These are phyloP conservation scores for Myriosclerotinia duriaeana DNA, from an alignment of 2,329 filamentous ascomycete species.

Conservation along the genomic window DNA sequence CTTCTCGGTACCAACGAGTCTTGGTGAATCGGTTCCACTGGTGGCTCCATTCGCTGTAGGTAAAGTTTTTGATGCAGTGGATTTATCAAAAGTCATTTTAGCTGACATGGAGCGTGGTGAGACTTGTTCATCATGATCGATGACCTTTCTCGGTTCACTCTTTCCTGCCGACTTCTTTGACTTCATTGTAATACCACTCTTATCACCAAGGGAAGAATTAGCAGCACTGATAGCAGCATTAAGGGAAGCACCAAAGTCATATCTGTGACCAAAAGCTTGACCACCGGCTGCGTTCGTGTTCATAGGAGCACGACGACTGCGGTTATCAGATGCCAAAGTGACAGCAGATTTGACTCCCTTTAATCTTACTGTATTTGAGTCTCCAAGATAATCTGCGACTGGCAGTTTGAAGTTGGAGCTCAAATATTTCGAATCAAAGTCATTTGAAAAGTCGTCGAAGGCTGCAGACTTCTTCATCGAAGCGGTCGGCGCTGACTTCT, in stretches of 20 bases:
- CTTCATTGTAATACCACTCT: slow-evolving; percentile 54
- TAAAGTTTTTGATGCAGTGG: slow-evolving; percentile 34
- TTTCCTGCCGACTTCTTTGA: slow-evolving; percentile 28
- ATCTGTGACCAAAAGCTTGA: slow-evolving; percentile 85
- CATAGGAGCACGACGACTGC: slow-evolving; percentile 43
- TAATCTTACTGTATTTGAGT: slow-evolving; percentile 59
- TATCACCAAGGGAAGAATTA: slow-evolving; percentile 61
- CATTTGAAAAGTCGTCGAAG: slow-evolving; percentile 66
- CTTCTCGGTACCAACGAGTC: slow-evolving; percentile 55
- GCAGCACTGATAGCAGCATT: slow-evolving; percentile 76
- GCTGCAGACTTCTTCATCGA: slow-evolving; percentile 53
- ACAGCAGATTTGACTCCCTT: slow-evolving; percentile 66
- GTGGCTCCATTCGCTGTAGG: slow-evolving; percentile 29
- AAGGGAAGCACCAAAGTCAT: slow-evolving; percentile 93
- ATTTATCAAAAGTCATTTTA: slow-evolving; percentile 28
- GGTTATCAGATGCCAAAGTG: slow-evolving; percentile 49
- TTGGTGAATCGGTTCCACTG: slow-evolving; percentile 51
- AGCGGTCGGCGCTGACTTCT: slow-evolving; percentile 49
- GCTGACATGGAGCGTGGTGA: slow-evolving; percentile 32
- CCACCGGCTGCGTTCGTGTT: slow-evolving; percentile 52
- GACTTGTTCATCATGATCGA: slow-evolving; percentile 21
- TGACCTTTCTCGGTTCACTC: slow-evolving; percentile 29
- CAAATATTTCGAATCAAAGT: slow-evolving; percentile 47
- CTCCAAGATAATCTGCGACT: slow-evolving; percentile 62
- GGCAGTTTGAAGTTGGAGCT: slow-evolving; percentile 57